Conservation (phyloP, 306 rosid species). For the Vigna nakashimae region DNA sequence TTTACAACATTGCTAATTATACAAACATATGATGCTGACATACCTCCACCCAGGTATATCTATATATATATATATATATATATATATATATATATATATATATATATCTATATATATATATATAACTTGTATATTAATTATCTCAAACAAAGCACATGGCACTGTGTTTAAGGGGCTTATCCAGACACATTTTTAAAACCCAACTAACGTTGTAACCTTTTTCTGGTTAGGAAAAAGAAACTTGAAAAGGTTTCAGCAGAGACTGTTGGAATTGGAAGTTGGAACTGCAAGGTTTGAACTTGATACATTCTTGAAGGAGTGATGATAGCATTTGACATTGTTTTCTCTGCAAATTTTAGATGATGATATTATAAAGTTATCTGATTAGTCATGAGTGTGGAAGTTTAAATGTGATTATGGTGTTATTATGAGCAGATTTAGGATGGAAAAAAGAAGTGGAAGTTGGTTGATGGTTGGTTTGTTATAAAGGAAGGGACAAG, state of each 20-base stretch:
- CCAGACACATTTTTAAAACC: background rate
- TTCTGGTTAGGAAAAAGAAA: conserved; percentile 30
- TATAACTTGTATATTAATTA: background rate
- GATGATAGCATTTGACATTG: too few relatives aligned
- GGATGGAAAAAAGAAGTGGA: background rate
- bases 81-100: too few relatives aligned
- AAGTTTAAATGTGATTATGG: background rate
- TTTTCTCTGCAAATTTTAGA: background rate
- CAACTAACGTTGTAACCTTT: conserved; percentile 15
- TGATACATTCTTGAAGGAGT: background rate
- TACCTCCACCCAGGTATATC: background rate
- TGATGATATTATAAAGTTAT: too few relatives aligned
- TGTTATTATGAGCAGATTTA: background rate
- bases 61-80: too few relatives aligned
- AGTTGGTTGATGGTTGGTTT: conserved; percentile 3
- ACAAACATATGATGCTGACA: conserved; percentile 33
- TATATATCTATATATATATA: too few relatives aligned
- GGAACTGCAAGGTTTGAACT: background rate
- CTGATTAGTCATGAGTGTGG: too few relatives aligned
- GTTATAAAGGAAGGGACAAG: conserved; percentile 27
- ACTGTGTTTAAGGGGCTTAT: conserved; percentile 24
- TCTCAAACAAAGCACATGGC: conserved; percentile 37
- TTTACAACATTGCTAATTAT: conserved; percentile 25
- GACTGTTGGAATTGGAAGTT: background rate
- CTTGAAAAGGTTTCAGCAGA: background rate